These are phyloP conservation scores for Cryphonectria nitschkei DNA, from an alignment of 2,329 filamentous ascomycete genomes.

Conservation along the genomic window DNA sequence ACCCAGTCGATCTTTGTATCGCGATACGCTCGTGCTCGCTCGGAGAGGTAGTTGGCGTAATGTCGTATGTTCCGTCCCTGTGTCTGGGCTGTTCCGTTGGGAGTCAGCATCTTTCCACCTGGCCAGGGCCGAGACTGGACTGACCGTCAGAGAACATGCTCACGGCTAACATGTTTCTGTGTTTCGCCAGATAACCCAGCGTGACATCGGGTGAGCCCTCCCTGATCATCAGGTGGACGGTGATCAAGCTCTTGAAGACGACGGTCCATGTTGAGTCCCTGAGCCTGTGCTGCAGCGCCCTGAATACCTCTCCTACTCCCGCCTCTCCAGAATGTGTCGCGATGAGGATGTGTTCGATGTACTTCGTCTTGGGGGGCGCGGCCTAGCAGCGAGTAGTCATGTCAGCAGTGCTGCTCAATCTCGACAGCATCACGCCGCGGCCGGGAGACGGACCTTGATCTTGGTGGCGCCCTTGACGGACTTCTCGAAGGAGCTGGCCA, in stretches of 20 bases:
- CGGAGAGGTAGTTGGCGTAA: constrained; percentile 84
- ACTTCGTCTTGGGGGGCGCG: constrained; percentile 97
- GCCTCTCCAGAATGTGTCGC: constrained; percentile 94
- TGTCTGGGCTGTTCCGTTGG: constrained; percentile 70
- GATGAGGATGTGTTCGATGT: constrained; percentile 96
- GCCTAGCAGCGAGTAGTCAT: constrained; percentile 57
- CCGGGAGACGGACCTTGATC: constrained; percentile 71
- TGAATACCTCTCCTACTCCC: constrained; percentile 93
- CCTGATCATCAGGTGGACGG: constrained; percentile 95
- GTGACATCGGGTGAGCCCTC: constrained; percentile 92
- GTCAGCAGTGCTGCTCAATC: constrained; percentile 30
- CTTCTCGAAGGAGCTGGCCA: constrained; percentile 95
- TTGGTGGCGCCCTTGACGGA: constrained; percentile 98
- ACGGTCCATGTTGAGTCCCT: constrained; percentile 99
- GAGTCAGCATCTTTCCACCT: constrained; percentile 31
- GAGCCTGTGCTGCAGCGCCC: constrained; percentile 83
- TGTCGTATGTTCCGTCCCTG: constrained; percentile 93
- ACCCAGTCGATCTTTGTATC: constrained; percentile 92
- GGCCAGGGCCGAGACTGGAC: constrained; percentile 38
- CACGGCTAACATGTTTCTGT: constrained; percentile 82
- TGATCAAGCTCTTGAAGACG: constrained; percentile 96
- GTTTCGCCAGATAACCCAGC: constrained; percentile 79
- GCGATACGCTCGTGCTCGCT: constrained; percentile 80
- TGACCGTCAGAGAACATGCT: constrained; percentile 90
- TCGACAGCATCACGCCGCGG: background rate